A percentile compares a stretch with the other conserved stretches of the same genome.
Evolutionary conservation across 2,329 filamentous ascomycete genomes (phyloP).

Genomic region (Xylariaceae sp.): DNA sequence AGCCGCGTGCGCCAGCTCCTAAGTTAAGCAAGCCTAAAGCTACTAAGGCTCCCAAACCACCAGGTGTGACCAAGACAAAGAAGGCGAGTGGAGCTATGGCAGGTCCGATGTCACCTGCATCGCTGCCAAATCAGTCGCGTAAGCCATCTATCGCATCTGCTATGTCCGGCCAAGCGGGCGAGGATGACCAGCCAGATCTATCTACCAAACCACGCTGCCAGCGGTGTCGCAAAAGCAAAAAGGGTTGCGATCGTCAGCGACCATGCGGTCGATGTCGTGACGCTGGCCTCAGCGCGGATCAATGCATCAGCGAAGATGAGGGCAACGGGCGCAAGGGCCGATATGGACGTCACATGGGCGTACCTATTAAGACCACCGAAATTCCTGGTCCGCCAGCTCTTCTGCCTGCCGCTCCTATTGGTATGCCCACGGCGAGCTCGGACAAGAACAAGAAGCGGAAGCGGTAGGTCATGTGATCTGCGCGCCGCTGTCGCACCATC

Average conservation of each 20-base stretch:
- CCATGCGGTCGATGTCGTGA: conserved; percentile 95
- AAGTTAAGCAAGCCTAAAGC: conserved; percentile 44
- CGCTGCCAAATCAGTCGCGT: conserved; percentile 63
- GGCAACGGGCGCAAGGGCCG: conserved; percentile 95
- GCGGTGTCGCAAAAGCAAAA: conserved; percentile 98
- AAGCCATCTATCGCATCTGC: conserved; percentile 70
- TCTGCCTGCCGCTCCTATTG: conserved; percentile 39
- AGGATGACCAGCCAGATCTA: conserved; percentile 87
- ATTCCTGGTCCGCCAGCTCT: conserved; percentile 30
- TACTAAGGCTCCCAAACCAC: conserved; percentile 34
- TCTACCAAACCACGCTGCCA: conserved; percentile 97
- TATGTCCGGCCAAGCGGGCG: conserved; percentile 55
- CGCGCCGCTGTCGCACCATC: too few species aligned
- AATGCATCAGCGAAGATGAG: conserved; percentile 96
- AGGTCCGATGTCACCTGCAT: conserved; percentile 58
- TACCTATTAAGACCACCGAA: conserved; percentile 58
- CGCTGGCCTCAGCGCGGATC: conserved; percentile 86
- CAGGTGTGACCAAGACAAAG: conserved; percentile 48
- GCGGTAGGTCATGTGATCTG: conserved; percentile 34
- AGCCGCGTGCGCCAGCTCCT: conserved; percentile 26
- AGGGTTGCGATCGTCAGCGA: conserved; percentile 94
- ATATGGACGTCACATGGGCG: conserved; percentile 71
- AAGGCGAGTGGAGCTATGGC: conserved; percentile 37
- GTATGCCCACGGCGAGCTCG: conserved; percentile 36
- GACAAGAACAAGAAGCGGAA: conserved; percentile 62